Base-by-base conservation (phyloP, 257 asterid species). In the Jacaranda copaia region DNA sequence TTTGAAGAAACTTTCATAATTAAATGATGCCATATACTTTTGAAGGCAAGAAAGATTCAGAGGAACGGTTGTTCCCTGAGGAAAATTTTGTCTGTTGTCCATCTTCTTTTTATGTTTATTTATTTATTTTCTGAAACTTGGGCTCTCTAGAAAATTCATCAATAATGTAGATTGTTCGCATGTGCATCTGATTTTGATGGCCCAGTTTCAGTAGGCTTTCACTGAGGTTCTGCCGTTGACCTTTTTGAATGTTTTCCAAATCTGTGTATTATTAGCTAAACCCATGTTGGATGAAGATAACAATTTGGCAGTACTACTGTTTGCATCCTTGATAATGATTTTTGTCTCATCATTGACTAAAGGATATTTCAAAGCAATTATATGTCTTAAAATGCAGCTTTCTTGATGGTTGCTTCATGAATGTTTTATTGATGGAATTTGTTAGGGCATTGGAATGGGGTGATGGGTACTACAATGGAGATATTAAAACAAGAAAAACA, bases 391-490 rank as follows among this genome's bases (percentile, higher is more conserved):
- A 36, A 48, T 14, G 69, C 75, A 76, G 13, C 57, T 63, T 70
- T 75, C 56, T 59, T 76, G 53, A 25, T 35, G 20, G 5, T 14
- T 61, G 5, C 43, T 4, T 67, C 14, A 55, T 36, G 9, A 36
- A 55, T 39, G 55, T 68, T 39, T n/a, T 71, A 38, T 74, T 45
- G 51, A 72, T 51, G 57, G 53, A 59, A 39, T 59, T 70, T 69
- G 63, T 19, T 51, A 94, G 99, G 89, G 85, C 77, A 32, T 80
- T 91, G 89, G 88, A 84, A 84, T 92, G 99, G 99, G 78, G 86
- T 53, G 93, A 87, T 42, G 99, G 99, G 72, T 92, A 86, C 90
- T 94, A 94, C 62, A 94, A 94, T 74, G 99, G 97, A 56, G 99
- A 92, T 61, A 90, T 94, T 16, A 94, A 92, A 83, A 94, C 97